These are phyloP conservation scores for Dryas octopetala DNA, from an alignment of 306 rosid genomes.

Conservation along the genomic window DNA sequence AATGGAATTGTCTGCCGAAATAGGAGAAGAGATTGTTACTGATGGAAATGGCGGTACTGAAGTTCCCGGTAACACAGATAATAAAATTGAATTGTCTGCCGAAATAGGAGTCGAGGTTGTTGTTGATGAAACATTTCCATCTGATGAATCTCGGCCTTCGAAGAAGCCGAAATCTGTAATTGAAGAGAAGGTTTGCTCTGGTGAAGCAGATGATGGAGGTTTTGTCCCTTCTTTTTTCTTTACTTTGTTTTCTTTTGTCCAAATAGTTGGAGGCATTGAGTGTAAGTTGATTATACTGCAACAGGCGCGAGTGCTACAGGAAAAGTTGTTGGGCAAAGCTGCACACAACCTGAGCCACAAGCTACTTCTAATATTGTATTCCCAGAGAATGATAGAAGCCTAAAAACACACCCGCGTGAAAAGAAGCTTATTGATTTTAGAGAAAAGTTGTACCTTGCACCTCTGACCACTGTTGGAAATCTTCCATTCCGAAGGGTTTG, in stretches of 20 bases:
- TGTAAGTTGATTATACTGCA: slow-evolving; percentile 23
- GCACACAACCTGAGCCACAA: slow-evolving; percentile 42
- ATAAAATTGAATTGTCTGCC: slow-evolving; percentile 42
- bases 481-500: slow-evolving; percentile 97
- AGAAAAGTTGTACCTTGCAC: slow-evolving; percentile 89
- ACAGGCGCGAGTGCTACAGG: slow-evolving; percentile 42
- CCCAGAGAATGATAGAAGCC: slow-evolving; percentile 59
- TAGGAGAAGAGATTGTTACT: slow-evolving; percentile 34
- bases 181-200: slow-evolving; percentile 34
- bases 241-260: not conserved
- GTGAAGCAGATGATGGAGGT: slow-evolving; percentile 58
- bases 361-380: slow-evolving; percentile 29
- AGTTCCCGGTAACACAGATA: slow-evolving; percentile 34
- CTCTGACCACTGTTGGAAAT: slow-evolving; percentile 96
- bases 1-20: slow-evolving; percentile 44
- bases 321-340: slow-evolving; percentile 35
- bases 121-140: slow-evolving; percentile 33
- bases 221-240: slow-evolving; percentile 9
- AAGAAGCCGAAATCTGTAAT: slow-evolving; percentile 59
- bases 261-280: not conserved
- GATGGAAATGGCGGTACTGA: slow-evolving; percentile 46
- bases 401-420: slow-evolving; percentile 70
- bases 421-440: slow-evolving; percentile 85
- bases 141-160: slow-evolving; percentile 47
- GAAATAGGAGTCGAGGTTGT: slow-evolving; percentile 38